These are phyloP conservation scores for Xylaria nigripes DNA, from an alignment of 495 filamentous ascomycete genomes.

Conservation along the genomic window DNA sequence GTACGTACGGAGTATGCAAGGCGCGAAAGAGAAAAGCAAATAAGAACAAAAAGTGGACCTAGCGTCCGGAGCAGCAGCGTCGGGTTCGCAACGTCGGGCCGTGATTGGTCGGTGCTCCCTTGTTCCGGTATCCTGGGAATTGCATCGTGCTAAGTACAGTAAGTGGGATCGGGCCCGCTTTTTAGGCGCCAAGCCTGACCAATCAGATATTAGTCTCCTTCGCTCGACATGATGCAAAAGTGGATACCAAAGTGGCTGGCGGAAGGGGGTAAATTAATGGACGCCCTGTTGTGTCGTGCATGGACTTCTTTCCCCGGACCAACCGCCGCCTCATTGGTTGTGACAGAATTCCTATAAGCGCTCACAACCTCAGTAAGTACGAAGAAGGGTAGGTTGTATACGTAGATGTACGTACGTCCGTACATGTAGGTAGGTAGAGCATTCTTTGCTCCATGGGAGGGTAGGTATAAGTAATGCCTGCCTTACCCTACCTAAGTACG, in stretches of 20 bases:
- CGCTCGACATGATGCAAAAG: neutral
- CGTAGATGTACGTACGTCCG: too few relatives aligned
- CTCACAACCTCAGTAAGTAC: too few relatives aligned
- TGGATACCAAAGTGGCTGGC: constrained; percentile 1
- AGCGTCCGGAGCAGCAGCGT: neutral
- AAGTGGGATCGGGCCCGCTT: neutral
- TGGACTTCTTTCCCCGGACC: neutral
- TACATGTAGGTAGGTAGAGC: too few relatives aligned
- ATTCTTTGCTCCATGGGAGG: too few relatives aligned
- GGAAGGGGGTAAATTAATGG: constrained; percentile 3
- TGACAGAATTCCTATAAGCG: constrained; percentile 3
- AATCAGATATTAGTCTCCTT: neutral
- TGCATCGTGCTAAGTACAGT: too few relatives aligned
- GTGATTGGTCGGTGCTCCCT: constrained; percentile 4
- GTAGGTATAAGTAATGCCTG: too few relatives aligned
- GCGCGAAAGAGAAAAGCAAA: neutral
- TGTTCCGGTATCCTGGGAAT: constrained; percentile 15
- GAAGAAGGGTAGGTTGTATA: too few relatives aligned
- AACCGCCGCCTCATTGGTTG: constrained; percentile 4
- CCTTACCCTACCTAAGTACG: too few relatives aligned
- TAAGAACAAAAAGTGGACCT: neutral
- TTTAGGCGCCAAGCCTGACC: constrained; percentile 9
- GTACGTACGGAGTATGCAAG: neutral
- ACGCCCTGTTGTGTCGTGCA: constrained; percentile 8
- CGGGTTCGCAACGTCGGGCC: neutral